A percentile compares a stretch with the other conserved stretches of the same genome.
Evolutionary conservation across 139 green algal species (phyloP).

Genomic region (Micromonas pusilla): DNA sequence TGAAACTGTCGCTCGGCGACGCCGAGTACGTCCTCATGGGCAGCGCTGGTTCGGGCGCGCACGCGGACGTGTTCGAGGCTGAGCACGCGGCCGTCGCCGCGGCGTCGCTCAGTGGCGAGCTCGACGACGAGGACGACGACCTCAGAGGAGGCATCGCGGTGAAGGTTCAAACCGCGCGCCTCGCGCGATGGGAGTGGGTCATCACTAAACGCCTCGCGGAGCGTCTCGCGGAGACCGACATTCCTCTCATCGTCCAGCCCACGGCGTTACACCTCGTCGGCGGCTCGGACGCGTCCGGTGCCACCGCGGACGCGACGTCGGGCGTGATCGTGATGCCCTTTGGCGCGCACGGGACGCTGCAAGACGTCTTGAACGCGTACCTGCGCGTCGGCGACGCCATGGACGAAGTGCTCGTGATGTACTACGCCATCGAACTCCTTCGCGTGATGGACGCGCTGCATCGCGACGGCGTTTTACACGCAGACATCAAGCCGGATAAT

Average conservation of each 20-base stretch:
- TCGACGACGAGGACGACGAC: neutral
- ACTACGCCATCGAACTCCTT: conserved; percentile 48
- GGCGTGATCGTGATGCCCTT: conserved; percentile 17
- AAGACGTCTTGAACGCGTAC: conserved; percentile 25
- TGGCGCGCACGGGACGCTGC: conserved; percentile 20
- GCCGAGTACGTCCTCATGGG: conserved; percentile 15
- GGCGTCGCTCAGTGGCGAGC: no score
- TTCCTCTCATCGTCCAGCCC: neutral
- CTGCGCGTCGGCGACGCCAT: neutral
- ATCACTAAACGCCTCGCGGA: neutral
- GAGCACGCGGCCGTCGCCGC: neutral
- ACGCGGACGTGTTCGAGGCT: conserved; percentile 22
- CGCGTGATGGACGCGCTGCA: conserved; percentile 37
- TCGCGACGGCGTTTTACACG: conserved; percentile 35
- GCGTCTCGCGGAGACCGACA: neutral
- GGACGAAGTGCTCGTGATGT: conserved; percentile 31
- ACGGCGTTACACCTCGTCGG: neutral
- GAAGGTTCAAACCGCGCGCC: neutral
- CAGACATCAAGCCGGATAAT: conserved; percentile 49
- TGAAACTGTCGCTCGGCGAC: neutral
- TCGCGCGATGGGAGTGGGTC: conserved; percentile 14
- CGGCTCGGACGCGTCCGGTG: neutral
- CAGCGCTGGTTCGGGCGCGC: neutral
- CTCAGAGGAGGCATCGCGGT: neutral
- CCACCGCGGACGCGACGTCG: neutral